Evolutionary conservation across 2,329 filamentous ascomycete genomes (phyloP).

Genomic region (Botryotinia narcissicola): DNA sequence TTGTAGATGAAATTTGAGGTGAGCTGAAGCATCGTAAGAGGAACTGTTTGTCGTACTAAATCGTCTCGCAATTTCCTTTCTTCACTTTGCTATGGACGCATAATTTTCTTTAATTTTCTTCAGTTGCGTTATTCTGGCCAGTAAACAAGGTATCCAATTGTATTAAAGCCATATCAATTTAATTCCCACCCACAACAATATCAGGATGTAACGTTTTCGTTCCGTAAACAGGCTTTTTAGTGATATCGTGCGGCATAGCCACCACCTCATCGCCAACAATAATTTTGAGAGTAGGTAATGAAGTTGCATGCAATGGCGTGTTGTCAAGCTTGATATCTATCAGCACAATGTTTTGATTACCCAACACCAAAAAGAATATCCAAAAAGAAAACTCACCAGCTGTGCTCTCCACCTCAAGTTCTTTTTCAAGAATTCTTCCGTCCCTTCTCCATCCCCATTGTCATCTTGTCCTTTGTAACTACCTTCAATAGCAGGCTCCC

Average conservation of each 20-base stretch:
- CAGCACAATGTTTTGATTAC: neutral
- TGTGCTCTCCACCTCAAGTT: conserved; percentile 34
- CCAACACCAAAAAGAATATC: neutral
- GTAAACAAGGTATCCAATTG: neutral
- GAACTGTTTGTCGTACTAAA: neutral
- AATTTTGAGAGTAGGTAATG: conserved; percentile 27
- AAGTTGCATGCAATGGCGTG: neutral
- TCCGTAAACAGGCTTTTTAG: conserved; percentile 30
- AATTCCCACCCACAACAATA: conserved; percentile 16
- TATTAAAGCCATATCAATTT: neutral
- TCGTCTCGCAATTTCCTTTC: neutral
- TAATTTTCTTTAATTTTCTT: too few relatives aligned
- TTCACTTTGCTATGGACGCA: neutral
- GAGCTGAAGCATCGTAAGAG: neutral
- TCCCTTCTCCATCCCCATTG: conserved; percentile 22
- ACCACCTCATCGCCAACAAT: conserved; percentile 29
- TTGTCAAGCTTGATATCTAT: conserved; percentile 7
- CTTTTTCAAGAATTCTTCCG: conserved; percentile 27
- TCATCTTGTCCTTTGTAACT: conserved; percentile 18
- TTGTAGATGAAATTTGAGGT: neutral
- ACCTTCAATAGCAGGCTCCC: conserved; percentile 7
- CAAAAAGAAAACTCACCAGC: conserved; percentile 26
- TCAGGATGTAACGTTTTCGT: conserved; percentile 29
- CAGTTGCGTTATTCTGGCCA: neutral
- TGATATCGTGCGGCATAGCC: conserved; percentile 23